Percentiles rank a stretch among this genome's conserved stretches.
These are phyloP conservation scores for Chlamydomonas schloesseri DNA, from an alignment of 139 green algal species.

Conservation along the genomic window DNA sequence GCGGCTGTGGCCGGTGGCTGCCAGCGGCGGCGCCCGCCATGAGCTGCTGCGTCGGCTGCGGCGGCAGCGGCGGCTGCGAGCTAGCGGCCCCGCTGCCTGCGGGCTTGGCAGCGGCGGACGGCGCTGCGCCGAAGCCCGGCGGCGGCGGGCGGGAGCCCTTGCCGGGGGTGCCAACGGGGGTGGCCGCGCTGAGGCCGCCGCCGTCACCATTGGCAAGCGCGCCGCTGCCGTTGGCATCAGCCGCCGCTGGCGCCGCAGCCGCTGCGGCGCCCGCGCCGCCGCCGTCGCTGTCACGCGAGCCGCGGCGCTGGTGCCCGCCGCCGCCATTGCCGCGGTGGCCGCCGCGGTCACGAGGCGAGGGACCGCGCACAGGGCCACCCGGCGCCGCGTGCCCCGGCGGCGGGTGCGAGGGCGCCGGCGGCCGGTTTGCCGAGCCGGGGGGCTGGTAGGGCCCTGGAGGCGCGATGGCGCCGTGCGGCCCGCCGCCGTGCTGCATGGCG, in stretches of 20 bases:
- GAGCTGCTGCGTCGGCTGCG: not conserved
- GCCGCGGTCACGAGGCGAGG: not conserved
- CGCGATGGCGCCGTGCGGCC: too few species aligned
- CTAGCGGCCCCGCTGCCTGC: too few species aligned
- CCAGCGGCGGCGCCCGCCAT: too few species aligned
- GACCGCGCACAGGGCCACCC: not conserved
- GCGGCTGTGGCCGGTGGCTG: not conserved
- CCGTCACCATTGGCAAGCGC: not conserved
- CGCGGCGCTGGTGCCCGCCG: constrained; percentile 30
- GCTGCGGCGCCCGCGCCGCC: not conserved
- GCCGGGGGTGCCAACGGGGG: too few species aligned
- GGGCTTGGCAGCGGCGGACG: not conserved
- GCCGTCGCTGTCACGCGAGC: constrained; percentile 29
- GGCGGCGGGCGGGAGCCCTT: not conserved
- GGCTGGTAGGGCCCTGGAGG: too few species aligned
- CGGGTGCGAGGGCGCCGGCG: not conserved
- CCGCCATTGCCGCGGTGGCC: not conserved
- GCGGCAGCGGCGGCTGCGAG: not conserved
- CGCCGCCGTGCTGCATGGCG: too few species aligned
- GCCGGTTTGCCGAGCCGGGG: not conserved
- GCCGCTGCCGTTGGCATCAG: not conserved
- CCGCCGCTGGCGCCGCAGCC: not conserved
- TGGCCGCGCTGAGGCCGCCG: too few species aligned
- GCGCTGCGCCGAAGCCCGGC: constrained; percentile 23
- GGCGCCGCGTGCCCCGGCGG: not conserved